Evolutionary conservation across 805 yeast species (phyloP).

Genomic region (Candida nonsorbophila): DNA sequence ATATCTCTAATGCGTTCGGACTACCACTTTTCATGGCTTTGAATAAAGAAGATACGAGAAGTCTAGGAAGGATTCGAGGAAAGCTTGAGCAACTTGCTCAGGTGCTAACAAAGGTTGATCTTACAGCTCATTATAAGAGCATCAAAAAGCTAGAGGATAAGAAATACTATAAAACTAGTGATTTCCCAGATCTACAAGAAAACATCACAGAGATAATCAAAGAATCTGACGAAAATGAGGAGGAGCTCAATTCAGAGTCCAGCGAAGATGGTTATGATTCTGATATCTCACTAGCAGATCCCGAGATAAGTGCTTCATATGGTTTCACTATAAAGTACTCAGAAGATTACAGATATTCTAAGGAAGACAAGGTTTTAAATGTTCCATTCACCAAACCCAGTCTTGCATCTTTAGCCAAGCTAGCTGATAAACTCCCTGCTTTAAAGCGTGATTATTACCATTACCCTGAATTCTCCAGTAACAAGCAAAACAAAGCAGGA

Average conservation of each 20-base stretch:
- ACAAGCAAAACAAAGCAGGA: neutral
- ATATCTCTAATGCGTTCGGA: conserved; percentile 53
- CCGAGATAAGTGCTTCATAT: conserved; percentile 43
- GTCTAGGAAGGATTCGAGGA: conserved; percentile 52
- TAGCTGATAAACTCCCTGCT: conserved; percentile 22
- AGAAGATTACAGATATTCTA: conserved; percentile 9
- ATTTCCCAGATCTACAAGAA: conserved; percentile 30
- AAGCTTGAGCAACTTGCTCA: conserved; percentile 44
- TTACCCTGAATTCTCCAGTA: conserved; percentile 12
- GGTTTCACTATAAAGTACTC: conserved; percentile 43
- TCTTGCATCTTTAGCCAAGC: conserved; percentile 34
- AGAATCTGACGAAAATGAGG: conserved; percentile 1
- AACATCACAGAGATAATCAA: conserved; percentile 8
- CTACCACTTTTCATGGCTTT: conserved; percentile 70
- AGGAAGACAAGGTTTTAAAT: conserved; percentile 30
- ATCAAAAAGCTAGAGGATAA: conserved; percentile 12
- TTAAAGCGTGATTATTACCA: conserved; percentile 27
- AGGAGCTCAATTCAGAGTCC: conserved; percentile 8
- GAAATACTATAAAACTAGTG: conserved; percentile 17
- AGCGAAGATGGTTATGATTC: conserved; percentile 37
- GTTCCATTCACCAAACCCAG: conserved; percentile 42
- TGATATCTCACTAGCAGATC: conserved; percentile 48
- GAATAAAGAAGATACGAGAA: conserved; percentile 43
- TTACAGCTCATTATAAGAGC: conserved; percentile 16
- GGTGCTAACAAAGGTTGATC: conserved; percentile 17